Conservation (phyloP, 331 rosid genomes). For the Quercus tomentella region DNA sequence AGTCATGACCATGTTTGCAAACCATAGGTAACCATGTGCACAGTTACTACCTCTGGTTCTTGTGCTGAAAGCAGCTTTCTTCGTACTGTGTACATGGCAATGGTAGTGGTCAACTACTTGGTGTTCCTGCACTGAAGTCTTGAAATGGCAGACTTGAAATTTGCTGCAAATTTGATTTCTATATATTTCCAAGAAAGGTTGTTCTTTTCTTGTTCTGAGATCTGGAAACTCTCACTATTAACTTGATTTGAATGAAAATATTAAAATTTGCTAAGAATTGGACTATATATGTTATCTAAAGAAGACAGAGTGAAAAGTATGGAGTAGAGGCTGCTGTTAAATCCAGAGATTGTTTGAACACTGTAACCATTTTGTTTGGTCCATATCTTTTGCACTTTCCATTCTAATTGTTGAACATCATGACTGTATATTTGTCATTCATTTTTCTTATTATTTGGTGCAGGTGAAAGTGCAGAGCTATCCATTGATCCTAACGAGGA, state of each 20-base stretch:
- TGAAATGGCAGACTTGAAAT: not conserved
- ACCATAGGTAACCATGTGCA: too few relatives aligned
- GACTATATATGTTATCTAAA: not conserved
- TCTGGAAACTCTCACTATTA: not conserved
- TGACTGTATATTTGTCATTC: not conserved
- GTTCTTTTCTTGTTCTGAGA: not conserved
- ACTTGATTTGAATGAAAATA: not conserved
- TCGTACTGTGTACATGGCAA: not conserved
- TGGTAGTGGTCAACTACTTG: not conserved
- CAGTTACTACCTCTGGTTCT: not conserved
- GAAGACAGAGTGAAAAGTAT: not conserved
- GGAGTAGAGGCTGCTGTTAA: not conserved
- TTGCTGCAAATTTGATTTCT: not conserved
- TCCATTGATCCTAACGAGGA: constrained; percentile 45
- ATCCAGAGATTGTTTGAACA: not conserved
- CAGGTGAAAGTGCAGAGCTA: constrained; percentile 57
- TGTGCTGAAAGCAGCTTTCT: not conserved
- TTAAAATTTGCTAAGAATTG: not conserved
- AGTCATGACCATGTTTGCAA: not conserved
- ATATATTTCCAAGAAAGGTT: not conserved
- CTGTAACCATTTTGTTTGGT: not conserved
- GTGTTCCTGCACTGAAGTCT: not conserved
- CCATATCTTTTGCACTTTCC: not conserved
- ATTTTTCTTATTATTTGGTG: constrained; percentile 10
- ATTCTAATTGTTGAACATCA: not conserved